These are phyloP conservation scores for Mycena belliarum DNA, from an alignment of 768 basidiomycete genomes.

Conservation along the genomic window DNA sequence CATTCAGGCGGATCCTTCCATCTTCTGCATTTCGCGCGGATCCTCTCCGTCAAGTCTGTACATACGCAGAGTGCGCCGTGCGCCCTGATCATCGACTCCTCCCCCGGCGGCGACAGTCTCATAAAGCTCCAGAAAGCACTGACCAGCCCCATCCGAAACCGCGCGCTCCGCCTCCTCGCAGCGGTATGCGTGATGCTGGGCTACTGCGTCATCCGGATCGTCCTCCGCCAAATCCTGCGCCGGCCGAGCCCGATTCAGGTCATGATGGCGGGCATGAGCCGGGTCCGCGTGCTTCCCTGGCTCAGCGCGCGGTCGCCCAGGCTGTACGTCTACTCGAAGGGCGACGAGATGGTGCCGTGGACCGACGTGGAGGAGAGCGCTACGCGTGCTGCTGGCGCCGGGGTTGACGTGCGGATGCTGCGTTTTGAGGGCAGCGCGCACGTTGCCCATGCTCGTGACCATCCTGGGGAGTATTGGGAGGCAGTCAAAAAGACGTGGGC, in stretches of 20 bases:
- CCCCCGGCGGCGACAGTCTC: slow-evolving; percentile 39
- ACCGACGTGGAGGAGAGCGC: slow-evolving; percentile 40
- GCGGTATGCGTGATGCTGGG: slow-evolving; percentile 29
- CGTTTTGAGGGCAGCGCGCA: slow-evolving; percentile 44
- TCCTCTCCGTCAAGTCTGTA: slow-evolving; percentile 28
- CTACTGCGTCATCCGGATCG: slow-evolving; percentile 25
- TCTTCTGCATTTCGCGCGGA: slow-evolving; percentile 34
- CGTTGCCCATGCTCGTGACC: slow-evolving; percentile 45
- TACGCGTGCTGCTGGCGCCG: slow-evolving; percentile 29
- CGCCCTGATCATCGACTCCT: slow-evolving; percentile 47
- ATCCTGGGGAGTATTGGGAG: slow-evolving; percentile 48
- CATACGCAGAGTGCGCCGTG: slow-evolving; percentile 21
- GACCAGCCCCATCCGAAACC: slow-evolving; percentile 31
- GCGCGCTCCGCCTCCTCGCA: slow-evolving; percentile 28
- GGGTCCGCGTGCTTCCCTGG: slow-evolving; percentile 40
- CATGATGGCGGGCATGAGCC: slow-evolving; percentile 32
- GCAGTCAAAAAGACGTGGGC: slow-evolving; percentile 40
- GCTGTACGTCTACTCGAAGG: slow-evolving; percentile 47
- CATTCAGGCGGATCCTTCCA: slow-evolving; percentile 42
- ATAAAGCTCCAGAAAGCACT: slow-evolving; percentile 33
- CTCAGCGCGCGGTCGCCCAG: slow-evolving; percentile 38
- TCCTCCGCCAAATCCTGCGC: slow-evolving; percentile 24
- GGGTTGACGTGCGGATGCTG: slow-evolving; percentile 35
- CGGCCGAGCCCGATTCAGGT: slow-evolving; percentile 23
- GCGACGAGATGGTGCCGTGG: slow-evolving; percentile 40